Percentiles rank a stretch among this genome's conserved stretches.
These are phyloP conservation scores for Sphagnum fallax DNA, from an alignment of 228 moss, liverwort and hornwort genomes.

Conservation along the genomic window DNA sequence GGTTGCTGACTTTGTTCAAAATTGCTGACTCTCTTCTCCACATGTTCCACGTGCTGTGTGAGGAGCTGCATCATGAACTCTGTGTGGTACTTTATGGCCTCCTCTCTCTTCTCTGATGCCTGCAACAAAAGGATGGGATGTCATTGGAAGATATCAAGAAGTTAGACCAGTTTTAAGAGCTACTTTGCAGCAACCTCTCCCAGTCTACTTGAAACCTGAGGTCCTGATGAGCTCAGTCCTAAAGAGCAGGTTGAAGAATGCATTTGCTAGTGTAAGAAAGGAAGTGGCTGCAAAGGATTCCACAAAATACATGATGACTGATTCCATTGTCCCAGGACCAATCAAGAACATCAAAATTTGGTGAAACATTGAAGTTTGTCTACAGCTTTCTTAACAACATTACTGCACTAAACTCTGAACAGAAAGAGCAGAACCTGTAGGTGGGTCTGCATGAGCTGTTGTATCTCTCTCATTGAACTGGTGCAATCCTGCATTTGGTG, in stretches of 20 bases:
- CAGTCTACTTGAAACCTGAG: no score
- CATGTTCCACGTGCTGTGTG: constrained; percentile 45
- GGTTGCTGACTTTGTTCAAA: constrained; percentile 32
- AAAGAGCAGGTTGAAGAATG: no score
- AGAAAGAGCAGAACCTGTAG: constrained; percentile 28
- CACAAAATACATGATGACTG: background rate
- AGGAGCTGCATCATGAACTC: constrained; percentile 57
- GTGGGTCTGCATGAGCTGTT: constrained; percentile 38
- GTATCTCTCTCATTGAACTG: constrained; percentile 39
- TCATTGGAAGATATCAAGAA: no score
- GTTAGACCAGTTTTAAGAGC: no score
- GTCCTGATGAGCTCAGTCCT: no score
- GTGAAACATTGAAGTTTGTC: no score
- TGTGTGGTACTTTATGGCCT: constrained; percentile 44
- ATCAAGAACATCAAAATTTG: no score
- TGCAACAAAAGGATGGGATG: background rate
- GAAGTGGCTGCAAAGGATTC: no score
- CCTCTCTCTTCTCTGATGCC: constrained; percentile 51
- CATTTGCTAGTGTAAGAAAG: background rate
- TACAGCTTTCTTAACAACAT: background rate
- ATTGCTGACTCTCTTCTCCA: constrained; percentile 38
- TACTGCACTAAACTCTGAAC: background rate
- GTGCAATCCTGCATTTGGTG: constrained; percentile 18
- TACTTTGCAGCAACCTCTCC: no score
- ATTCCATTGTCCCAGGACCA: background rate